Conservation (phyloP, 78 protist genomes). For the Protostelium mycophagum region DNA sequence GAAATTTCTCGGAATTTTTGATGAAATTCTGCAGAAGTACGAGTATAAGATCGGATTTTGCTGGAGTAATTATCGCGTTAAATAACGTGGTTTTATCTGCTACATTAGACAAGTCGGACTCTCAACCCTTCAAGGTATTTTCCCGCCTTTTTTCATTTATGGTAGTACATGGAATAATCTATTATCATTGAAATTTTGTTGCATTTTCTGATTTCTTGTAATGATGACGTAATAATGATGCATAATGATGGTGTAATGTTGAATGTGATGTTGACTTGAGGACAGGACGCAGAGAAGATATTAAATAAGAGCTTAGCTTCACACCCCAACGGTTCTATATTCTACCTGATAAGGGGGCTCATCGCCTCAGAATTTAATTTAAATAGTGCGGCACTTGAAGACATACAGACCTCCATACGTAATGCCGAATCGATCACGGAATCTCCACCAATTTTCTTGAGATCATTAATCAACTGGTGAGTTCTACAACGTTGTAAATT, state of each 20-base stretch:
- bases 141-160: neutral
- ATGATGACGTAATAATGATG: too few species aligned
- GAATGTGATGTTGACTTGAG: too few species aligned
- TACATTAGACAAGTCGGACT: neutral
- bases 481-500: neutral
- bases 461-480: neutral
- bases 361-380: neutral
- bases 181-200: too few species aligned
- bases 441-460: neutral
- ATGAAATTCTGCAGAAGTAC: neutral
- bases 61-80: neutral
- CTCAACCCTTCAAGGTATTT: neutral
- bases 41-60: neutral
- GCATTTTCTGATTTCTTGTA: too few species aligned
- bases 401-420: neutral
- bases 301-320: neutral
- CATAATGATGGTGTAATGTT: too few species aligned
- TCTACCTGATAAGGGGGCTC: neutral
- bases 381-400: neutral
- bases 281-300: neutral
- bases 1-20: neutral
- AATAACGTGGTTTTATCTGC: neutral
- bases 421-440: neutral
- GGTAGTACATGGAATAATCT: too few species aligned
- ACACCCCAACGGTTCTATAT: neutral